These are phyloP conservation scores for Thermochaetoides thermophila DNA, from an alignment of 495 filamentous ascomycete genomes.

Conservation along the genomic window DNA sequence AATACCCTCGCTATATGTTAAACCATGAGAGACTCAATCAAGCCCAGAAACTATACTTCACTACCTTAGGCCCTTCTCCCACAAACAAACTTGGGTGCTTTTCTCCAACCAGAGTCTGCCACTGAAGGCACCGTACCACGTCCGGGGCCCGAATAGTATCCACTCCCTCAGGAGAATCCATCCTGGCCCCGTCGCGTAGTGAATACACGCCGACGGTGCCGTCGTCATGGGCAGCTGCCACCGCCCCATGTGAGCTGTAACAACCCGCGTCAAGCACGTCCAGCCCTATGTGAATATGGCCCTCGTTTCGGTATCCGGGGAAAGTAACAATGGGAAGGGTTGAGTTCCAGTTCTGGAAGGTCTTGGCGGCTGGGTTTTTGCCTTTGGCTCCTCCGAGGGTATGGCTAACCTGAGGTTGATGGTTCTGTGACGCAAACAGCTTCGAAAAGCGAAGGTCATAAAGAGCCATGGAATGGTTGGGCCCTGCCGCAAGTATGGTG, in stretches of 20 bases:
- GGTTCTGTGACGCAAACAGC: neutral
- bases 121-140: slow-evolving; percentile 5
- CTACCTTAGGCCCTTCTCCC: slow-evolving; percentile 4
- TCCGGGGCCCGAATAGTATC: slow-evolving; percentile 3
- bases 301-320: slow-evolving; percentile 21
- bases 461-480: slow-evolving; percentile 19
- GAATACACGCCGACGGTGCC: slow-evolving; percentile 27
- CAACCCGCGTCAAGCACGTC: slow-evolving; percentile 15
- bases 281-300: slow-evolving; percentile 21
- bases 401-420: neutral
- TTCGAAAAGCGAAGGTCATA: slow-evolving; percentile 24
- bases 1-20: too few relatives aligned
- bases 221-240: slow-evolving; percentile 30
- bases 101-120: slow-evolving; percentile 1
- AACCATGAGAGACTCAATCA: too few relatives aligned
- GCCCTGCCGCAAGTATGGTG: slow-evolving; percentile 25
- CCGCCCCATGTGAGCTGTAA: slow-evolving; percentile 12
- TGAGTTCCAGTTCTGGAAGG: neutral
- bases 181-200: slow-evolving; percentile 17
- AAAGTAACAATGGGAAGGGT: slow-evolving; percentile 22
- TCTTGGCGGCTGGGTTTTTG: neutral
- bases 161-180: slow-evolving; percentile 5
- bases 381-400: neutral
- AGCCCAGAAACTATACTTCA: too few relatives aligned
- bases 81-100: slow-evolving; percentile 9